Evolutionary conservation across 768 basidiomycete species (phyloP), one percentile per base, ranked within the genome.

Genomic region (Panaeolus cyanescens): DNA sequence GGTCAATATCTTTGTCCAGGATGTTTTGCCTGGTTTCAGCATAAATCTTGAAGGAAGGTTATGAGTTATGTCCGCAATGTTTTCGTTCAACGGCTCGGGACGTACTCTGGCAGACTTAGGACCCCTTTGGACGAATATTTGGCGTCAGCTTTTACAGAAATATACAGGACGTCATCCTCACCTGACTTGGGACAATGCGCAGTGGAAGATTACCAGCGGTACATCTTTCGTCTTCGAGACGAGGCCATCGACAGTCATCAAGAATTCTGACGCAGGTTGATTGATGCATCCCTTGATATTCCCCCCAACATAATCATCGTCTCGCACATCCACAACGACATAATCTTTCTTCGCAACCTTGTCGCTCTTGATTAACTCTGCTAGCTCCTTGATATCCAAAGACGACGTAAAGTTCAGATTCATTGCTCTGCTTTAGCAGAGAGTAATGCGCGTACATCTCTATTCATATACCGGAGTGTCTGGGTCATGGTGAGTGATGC

Each of bases 281-380:
- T 91, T 85, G 60, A 83, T 68, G 39, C 84, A 80, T 62, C 83
- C 81, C 65, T 82, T 85, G 71, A 95, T 92, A 70, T 94, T 89
- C 34, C 93, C 93, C 65, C 93, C 93, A 10, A 70, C 77, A 73
- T 81, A 91, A 65, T 95, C 93, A 59, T 88, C 84, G 71, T 93
- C 92, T n/a, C 93, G 87, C 32, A 95, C 93, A 71, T 95, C 93
- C 37, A 95, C 83, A 42, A 95, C 81, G 31, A 89, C 72, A 70
- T 87, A 94, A 70, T 93, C 91, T 70, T 85, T 84, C 67, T 78
- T 74, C 7, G 84, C 75, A 32, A 77, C 74, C 67, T 86, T 86
- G 59, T 63, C 69, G 68, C 83, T 85, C 73, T 88, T 92, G 65
- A 93, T 87, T 61, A 92, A 72, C 31, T 75, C 73, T 19, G 87